Evolutionary conservation across 2,329 filamentous ascomycete species (phyloP).

Genomic region (Monosporascus cannonballus): DNA sequence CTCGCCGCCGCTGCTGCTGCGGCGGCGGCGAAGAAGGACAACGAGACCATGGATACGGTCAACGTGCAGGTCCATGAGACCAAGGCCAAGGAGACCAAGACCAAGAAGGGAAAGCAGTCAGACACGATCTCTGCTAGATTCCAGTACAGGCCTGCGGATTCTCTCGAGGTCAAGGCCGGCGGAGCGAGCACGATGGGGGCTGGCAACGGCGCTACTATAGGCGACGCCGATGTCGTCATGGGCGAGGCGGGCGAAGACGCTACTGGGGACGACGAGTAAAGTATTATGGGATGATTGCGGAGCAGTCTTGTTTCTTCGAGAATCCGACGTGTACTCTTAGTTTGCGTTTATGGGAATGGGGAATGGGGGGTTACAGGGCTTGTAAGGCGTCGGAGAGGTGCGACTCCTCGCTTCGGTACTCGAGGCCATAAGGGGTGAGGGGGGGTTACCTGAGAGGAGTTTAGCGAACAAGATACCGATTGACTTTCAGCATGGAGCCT

Average conservation of each 20-base stretch:
- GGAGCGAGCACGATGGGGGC: not conserved
- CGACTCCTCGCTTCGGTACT: not conserved
- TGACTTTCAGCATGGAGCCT: not conserved
- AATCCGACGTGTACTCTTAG: not conserved
- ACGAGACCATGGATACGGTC: slow-evolving; percentile 24
- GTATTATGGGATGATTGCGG: not conserved
- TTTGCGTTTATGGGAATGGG: too few species aligned
- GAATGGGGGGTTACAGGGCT: not conserved
- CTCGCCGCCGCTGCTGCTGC: not conserved
- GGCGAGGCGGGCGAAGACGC: slow-evolving; percentile 7
- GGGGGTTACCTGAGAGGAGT: not conserved
- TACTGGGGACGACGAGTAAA: slow-evolving; percentile 8
- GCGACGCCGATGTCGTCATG: slow-evolving; percentile 9
- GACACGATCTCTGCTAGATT: slow-evolving; percentile 15
- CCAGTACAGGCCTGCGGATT: slow-evolving; percentile 8
- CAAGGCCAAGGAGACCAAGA: slow-evolving; percentile 23
- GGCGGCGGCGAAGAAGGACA: slow-evolving; percentile 16
- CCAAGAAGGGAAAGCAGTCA: slow-evolving; percentile 17
- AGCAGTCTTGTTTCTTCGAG: not conserved
- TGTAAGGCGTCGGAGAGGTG: not conserved
- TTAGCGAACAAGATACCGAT: not conserved
- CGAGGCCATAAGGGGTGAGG: too few species aligned
- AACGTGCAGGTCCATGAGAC: slow-evolving; percentile 33
- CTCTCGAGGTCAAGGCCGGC: slow-evolving; percentile 1
- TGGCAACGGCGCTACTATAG: not conserved